phyloP scores from a whole-genome alignment of 345 rosid species.

The Noccaea bulbosa region DNA sequence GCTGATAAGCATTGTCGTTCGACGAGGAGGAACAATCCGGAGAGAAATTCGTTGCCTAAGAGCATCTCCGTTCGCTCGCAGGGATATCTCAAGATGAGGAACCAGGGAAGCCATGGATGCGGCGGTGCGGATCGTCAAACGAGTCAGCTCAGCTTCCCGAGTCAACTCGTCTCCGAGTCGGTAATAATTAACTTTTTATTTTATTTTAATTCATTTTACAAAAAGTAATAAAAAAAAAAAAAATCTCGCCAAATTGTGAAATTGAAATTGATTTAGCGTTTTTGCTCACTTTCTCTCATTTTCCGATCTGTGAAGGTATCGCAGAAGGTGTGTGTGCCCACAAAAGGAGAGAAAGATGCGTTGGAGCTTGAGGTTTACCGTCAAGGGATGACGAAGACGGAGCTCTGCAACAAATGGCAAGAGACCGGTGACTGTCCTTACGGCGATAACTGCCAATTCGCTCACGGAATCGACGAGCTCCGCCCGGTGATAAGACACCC shows the following conservation, averaged over 20 bases:
- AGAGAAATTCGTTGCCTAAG: conserved; percentile 64
- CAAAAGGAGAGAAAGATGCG: conserved; percentile 55
- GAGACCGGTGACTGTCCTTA: conserved; percentile 88
- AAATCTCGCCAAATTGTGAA: not conserved
- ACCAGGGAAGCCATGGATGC: conserved; percentile 42
- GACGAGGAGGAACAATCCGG: conserved; percentile 34
- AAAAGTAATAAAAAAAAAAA: not conserved
- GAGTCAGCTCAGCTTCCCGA: conserved; percentile 44
- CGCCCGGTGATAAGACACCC: conserved; percentile 93
- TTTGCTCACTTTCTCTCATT: too few species aligned
- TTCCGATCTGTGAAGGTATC: conserved; percentile 32
- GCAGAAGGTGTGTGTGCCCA: conserved; percentile 40
- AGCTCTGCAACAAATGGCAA: conserved; percentile 98
- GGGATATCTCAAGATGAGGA: conserved; percentile 51
- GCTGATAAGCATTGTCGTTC: conserved; percentile 38
- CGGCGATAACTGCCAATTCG: conserved; percentile 77
- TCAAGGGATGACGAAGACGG: conserved; percentile 90
- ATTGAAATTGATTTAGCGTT: too few species aligned
- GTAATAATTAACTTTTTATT: conserved; percentile 39
- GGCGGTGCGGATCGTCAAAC: conserved; percentile 40
- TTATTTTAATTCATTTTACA: not conserved
- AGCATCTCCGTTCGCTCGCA: conserved; percentile 75
- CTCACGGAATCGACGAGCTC: conserved; percentile 85
- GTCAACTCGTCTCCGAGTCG: conserved; percentile 46
- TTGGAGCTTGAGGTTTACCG: conserved; percentile 68